A percentile compares a stretch with the other conserved stretches of the same genome.
These are phyloP conservation scores for Leccinum ambiguum DNA, from an alignment of 1,284 basidiomycete species.

Conservation along the genomic window DNA sequence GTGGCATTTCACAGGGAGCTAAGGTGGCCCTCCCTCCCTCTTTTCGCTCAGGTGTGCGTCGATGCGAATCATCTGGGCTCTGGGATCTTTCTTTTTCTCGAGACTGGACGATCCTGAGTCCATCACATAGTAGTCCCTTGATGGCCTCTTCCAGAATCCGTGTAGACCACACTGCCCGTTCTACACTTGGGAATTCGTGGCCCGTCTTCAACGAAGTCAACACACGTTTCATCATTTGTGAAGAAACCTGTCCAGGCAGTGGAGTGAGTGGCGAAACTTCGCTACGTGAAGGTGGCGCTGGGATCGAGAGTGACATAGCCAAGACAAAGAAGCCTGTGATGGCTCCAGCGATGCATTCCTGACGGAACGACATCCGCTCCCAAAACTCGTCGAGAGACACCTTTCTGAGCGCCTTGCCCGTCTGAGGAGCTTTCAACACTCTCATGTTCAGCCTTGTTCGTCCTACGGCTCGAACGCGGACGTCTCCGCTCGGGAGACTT, in stretches of 20 bases:
- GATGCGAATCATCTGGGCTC: constrained; percentile 24
- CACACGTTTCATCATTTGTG: constrained; percentile 66
- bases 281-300: constrained; percentile 18
- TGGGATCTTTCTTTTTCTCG: constrained; percentile 17
- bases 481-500: constrained; percentile 62
- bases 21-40: constrained; percentile 21
- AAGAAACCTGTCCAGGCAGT: constrained; percentile 60
- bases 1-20: constrained; percentile 49
- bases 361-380: constrained; percentile 93
- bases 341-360: constrained; percentile 85
- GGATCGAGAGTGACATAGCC: constrained; percentile 38
- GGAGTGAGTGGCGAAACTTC: constrained; percentile 47
- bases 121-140: constrained; percentile 67
- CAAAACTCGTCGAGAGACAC: constrained; percentile 82
- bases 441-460: constrained; percentile 14
- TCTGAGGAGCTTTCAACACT: constrained; percentile 31
- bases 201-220: constrained; percentile 65
- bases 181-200: constrained; percentile 74
- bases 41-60: constrained; percentile 39
- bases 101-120: constrained; percentile 37
- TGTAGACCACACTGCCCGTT: constrained; percentile 66
- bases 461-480: constrained; percentile 29
- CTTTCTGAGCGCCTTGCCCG: constrained; percentile 50
- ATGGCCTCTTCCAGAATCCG: constrained; percentile 68
- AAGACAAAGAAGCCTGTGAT: constrained; percentile 89